Percentiles rank a stretch among this genome's conserved stretches.
These are phyloP conservation scores for Debaryomyces castellii DNA, from an alignment of 805 yeast species.

Conservation along the genomic window DNA sequence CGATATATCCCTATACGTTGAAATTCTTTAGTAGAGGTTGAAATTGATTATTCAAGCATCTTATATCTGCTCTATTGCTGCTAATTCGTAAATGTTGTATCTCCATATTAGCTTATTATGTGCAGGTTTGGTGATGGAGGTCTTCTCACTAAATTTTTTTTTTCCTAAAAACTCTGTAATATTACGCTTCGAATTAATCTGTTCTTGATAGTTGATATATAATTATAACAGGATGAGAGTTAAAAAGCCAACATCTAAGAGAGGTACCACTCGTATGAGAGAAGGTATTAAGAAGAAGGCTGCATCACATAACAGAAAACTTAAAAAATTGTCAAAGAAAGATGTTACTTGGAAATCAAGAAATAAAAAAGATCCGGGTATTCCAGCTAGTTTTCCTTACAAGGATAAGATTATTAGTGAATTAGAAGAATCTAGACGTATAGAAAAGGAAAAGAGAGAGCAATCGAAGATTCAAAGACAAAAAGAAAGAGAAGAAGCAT, in stretches of 20 bases:
- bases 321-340: constrained; percentile 76
- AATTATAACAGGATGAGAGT: constrained; percentile 38
- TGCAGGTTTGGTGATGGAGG: neutral
- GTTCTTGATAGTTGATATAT: neutral
- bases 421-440: constrained; percentile 61
- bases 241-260: constrained; percentile 74
- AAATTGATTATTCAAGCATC: too few species aligned
- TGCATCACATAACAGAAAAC: constrained; percentile 85
- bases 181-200: neutral
- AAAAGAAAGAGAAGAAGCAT: constrained; percentile 44
- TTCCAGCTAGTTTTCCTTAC: constrained; percentile 93
- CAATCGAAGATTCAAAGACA: constrained; percentile 48
- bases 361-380: constrained; percentile 85
- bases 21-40: too few species aligned
- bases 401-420: constrained; percentile 77
- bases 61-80: neutral
- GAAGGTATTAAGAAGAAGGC: constrained; percentile 97
- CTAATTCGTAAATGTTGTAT: neutral
- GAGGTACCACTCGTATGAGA: constrained; percentile 88
- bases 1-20: too few species aligned
- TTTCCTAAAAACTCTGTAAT: neutral
- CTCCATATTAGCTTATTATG: neutral
- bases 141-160: constrained; percentile 1
- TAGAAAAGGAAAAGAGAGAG: constrained; percentile 54
- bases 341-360: constrained; percentile 94